Evolutionary conservation across 352 stramenopile species (phyloP).

Genomic region (Globisporangium canariense): DNA sequence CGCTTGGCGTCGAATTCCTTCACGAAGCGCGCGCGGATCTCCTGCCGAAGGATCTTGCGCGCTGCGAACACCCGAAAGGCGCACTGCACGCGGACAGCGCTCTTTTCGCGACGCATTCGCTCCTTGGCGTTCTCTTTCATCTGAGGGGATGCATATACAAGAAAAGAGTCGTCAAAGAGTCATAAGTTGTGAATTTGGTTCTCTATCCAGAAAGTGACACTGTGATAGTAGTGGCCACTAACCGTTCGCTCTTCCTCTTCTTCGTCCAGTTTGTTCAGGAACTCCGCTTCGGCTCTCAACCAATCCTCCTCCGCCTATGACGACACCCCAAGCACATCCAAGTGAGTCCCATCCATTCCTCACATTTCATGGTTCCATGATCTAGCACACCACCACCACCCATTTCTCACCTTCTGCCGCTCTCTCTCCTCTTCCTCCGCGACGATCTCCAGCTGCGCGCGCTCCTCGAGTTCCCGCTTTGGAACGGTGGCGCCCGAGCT

Average conservation of each 20-base stretch:
- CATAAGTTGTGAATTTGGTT: too few species aligned
- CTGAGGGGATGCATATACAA: constrained; percentile 14
- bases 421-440: constrained; percentile 49
- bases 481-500: constrained; percentile 36
- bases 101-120: constrained; percentile 33
- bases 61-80: constrained; percentile 57
- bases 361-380: not conserved
- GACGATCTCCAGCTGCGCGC: constrained; percentile 50
- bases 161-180: too few species aligned
- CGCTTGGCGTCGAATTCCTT: constrained; percentile 54
- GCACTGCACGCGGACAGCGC: constrained; percentile 45
- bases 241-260: constrained; percentile 48
- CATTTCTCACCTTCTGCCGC: constrained; percentile 24
- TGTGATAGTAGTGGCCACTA: constrained; percentile 1
- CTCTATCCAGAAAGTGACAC: not conserved
- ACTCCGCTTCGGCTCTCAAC: constrained; percentile 47
- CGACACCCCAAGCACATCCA: not conserved
- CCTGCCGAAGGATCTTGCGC: constrained; percentile 39
- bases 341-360: not conserved
- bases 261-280: constrained; percentile 42
- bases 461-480: constrained; percentile 42
- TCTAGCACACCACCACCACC: not conserved
- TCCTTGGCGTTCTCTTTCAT: constrained; percentile 39
- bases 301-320: constrained; percentile 43
- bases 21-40: constrained; percentile 45